Evolutionary conservation across 2,329 filamentous ascomycete genomes (phyloP), one percentile per base, ranked within the genome.

Genomic region (Penicillium polonicum): DNA sequence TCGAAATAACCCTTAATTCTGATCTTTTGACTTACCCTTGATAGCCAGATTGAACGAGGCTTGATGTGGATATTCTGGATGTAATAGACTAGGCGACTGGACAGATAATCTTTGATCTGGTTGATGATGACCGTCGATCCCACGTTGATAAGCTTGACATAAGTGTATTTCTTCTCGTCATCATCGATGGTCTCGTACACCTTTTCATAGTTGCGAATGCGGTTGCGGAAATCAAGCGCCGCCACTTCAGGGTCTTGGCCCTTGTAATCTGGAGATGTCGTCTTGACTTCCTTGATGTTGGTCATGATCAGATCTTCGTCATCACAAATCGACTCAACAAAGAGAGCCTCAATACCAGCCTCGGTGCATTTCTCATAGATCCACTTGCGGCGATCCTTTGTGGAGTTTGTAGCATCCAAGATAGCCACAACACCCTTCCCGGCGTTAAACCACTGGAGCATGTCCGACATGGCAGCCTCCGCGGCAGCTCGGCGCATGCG

Each of bases 51-150:
- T 4, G 92, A 96, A 56, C 94, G 86, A 19, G 93, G 93, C 63
- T 93, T 93, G 74, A 99, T 99, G 78, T 99, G 94, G 39, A 99
- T 82, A 73, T 97, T 99, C 88, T 97, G 97, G 58, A 97, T 85
- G 74, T 97, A 99, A 77, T 99, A 99, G 45, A 99, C 93, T 44
- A 99, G 88, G 57, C 94, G 88, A 74, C 91, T 96, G 74, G 97
- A 94, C 29, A 99, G 82, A 72, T 99, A 99, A 76, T 99, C 94
- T 72, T 92, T 88, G 70, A 99, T 96, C 72, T 90, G 88, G 78
- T 97, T 99, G 83, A 99, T 97, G 70, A 97, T 94, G 72, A 97
- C 92, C 71, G 96, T 91, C 66, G 91, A 91, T 58, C 94, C 92
- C 13, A 97, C 91, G 70, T 99, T 88, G 82, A 97, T 95, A 72